Conservation (phyloP, 2,329 filamentous ascomycete genomes). For the Zymoseptoria pseudotritici region DNA sequence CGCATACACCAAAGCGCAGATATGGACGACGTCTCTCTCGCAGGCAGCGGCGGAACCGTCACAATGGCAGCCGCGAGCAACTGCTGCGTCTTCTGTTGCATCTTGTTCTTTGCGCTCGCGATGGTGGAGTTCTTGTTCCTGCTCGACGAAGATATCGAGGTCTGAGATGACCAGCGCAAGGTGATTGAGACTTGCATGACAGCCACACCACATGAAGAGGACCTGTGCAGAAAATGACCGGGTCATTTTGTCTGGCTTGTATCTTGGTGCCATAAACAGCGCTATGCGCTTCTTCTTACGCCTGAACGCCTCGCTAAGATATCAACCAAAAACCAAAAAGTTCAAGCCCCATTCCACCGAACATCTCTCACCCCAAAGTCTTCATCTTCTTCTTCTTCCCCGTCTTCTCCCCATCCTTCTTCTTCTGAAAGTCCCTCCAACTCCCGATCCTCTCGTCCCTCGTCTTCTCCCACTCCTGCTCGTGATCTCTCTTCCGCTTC, state of each 20-base stretch:
- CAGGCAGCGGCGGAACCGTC: background rate
- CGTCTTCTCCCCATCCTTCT: conserved; percentile 28
- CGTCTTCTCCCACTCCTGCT: conserved; percentile 91
- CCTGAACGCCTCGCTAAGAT: conserved; percentile 1
- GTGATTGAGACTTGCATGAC: background rate
- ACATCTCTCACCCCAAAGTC: conserved; percentile 38
- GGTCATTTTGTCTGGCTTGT: background rate
- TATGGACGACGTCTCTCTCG: background rate
- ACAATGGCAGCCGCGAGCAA: background rate
- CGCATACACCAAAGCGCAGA: background rate
- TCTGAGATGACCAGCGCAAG: background rate
- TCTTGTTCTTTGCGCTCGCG: background rate
- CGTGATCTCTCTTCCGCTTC: conserved; percentile 66
- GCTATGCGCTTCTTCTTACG: background rate
- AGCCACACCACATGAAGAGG: background rate
- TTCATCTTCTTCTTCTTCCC: conserved; percentile 50
- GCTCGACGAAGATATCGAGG: background rate
- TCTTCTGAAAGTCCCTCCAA: conserved; percentile 87
- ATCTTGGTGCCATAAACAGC: too few relatives aligned
- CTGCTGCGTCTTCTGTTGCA: background rate
- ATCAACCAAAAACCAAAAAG: background rate
- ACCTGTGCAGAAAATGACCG: background rate
- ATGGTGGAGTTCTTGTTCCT: background rate
- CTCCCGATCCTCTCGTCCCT: conserved; percentile 85
- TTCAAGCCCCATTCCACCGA: background rate